Percentiles rank a stretch among this genome's conserved stretches.
Evolutionary conservation across 805 yeast species (phyloP).

Genomic region (Danielia reshetovae): DNA sequence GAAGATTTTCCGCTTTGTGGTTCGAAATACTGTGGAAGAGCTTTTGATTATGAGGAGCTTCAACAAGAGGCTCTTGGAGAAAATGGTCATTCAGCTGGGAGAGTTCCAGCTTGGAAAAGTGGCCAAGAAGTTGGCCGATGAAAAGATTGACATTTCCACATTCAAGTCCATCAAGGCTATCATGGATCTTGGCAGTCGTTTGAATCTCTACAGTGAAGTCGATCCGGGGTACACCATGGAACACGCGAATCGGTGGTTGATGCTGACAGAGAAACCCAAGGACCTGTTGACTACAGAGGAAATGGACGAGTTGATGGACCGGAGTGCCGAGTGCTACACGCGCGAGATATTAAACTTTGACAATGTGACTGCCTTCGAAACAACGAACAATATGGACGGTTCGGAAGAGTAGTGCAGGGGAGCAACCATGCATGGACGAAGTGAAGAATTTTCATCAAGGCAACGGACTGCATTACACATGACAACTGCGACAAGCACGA

Average conservation of each 20-base stretch:
- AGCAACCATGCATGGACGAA: too few relatives aligned
- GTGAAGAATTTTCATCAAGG: too few relatives aligned
- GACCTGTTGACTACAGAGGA: conserved; percentile 35
- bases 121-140: conserved; percentile 26
- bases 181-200: conserved; percentile 4
- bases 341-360: conserved; percentile 21
- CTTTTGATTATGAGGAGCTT: conserved; percentile 74
- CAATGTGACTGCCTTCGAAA: conserved; percentile 34
- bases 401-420: too few relatives aligned
- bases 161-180: conserved; percentile 5
- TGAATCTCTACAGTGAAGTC: conserved; percentile 11
- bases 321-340: conserved; percentile 42
- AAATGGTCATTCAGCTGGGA: conserved; percentile 51
- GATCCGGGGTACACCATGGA: neutral
- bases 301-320: conserved; percentile 46
- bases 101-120: conserved; percentile 20
- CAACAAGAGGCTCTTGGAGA: conserved; percentile 74
- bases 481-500: too few relatives aligned
- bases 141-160: conserved; percentile 12
- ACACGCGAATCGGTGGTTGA: neutral
- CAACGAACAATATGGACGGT: conserved; percentile 27
- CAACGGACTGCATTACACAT: too few relatives aligned
- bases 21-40: conserved; percentile 80
- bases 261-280: neutral
- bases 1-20: conserved; percentile 70